Percentiles rank a stretch among this genome's conserved stretches.
Evolutionary conservation across 2,329 filamentous ascomycete genomes (phyloP).

Genomic region (Colletotrichum sp.): DNA sequence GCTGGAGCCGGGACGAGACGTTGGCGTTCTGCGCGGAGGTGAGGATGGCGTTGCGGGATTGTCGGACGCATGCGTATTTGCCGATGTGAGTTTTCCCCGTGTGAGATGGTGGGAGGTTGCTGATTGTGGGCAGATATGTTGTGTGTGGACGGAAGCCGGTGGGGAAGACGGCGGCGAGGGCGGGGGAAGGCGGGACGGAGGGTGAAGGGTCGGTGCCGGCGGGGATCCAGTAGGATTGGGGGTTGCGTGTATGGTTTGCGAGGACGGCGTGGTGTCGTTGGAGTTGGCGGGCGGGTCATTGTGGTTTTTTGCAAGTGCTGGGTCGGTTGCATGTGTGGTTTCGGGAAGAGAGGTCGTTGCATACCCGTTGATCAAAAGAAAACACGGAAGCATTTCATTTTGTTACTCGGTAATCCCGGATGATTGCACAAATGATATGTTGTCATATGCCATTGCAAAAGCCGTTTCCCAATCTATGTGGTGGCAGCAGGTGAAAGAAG

Average conservation of each 20-base stretch:
- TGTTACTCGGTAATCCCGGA: background rate
- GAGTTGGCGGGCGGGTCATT: background rate
- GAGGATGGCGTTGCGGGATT: conserved; percentile 26
- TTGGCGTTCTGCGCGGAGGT: conserved; percentile 27
- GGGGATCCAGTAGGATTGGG: background rate
- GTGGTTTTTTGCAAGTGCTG: background rate
- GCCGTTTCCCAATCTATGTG: background rate
- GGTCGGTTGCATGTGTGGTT: background rate
- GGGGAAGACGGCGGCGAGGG: background rate
- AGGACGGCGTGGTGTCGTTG: background rate
- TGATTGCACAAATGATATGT: fast-evolving
- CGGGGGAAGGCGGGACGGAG: background rate
- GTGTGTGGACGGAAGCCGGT: conserved; percentile 17
- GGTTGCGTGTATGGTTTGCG: background rate
- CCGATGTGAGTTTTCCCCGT: conserved; percentile 7
- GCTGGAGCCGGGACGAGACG: conserved; percentile 37
- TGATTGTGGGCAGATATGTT: background rate
- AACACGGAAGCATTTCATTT: background rate
- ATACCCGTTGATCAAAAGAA: background rate
- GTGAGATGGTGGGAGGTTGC: background rate
- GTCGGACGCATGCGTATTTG: conserved; percentile 30
- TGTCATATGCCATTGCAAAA: fast-evolving
- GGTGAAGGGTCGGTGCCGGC: background rate
- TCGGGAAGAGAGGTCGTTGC: background rate
- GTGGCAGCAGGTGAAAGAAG: background rate